Percentiles rank a stretch among this genome's conserved stretches.
phyloP scores from a whole-genome alignment of 192 early-diverging fungal genomes.

The Globomyces pollinis-pini region DNA sequence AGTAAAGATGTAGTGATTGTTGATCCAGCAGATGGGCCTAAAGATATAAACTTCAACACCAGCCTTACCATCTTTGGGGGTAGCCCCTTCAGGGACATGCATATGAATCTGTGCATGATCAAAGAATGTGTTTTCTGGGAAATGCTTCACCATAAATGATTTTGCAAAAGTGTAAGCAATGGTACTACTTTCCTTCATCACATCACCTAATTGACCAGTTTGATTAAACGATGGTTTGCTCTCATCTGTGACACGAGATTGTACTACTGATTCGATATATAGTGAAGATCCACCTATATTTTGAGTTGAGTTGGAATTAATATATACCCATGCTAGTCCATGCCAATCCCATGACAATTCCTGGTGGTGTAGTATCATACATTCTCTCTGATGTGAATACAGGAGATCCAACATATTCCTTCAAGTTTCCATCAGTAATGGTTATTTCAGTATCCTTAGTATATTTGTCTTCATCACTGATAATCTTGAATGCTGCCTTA shows the following conservation, averaged over 20 bases:
- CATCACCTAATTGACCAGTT: conserved; percentile 96
- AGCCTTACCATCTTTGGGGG: conserved; percentile 85
- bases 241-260: conserved; percentile 57
- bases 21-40: conserved; percentile 86
- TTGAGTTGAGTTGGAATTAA: too few species aligned
- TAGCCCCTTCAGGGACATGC: conserved; percentile 95
- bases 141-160: conserved; percentile 62
- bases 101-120: conserved; percentile 83
- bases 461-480: conserved; percentile 33
- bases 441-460: conserved; percentile 23
- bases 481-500: conserved; percentile 88
- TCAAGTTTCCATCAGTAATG: conserved; percentile 65
- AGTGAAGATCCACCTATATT: conserved; percentile 72
- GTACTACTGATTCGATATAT: conserved; percentile 92
- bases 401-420: conserved; percentile 89
- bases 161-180: conserved; percentile 98
- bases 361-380: conserved; percentile 83
- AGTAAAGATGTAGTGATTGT: conserved; percentile 94
- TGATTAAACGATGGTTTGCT: conserved; percentile 61
- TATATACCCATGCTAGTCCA: conserved; percentile 87
- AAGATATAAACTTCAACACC: too few species aligned
- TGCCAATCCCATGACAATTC: conserved; percentile 97
- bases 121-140: conserved; percentile 87
- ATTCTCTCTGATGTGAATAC: conserved; percentile 82
- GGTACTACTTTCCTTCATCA: conserved; percentile 95